These are phyloP conservation scores for Metarhizium anisopliae DNA, from an alignment of 2,329 filamentous ascomycete genomes.

Conservation along the genomic window DNA sequence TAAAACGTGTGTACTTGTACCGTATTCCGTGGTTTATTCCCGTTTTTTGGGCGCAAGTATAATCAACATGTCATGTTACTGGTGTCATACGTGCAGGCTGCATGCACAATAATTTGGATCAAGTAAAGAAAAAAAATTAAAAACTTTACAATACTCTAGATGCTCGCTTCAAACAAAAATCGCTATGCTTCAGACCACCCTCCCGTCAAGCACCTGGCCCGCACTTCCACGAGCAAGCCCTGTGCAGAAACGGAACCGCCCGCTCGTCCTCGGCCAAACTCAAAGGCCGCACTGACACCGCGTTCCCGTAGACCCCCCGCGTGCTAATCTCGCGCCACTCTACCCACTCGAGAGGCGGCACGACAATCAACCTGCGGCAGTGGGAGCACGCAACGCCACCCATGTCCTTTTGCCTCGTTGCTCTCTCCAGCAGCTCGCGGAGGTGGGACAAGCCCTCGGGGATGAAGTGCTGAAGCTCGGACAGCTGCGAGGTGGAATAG, in stretches of 20 bases:
- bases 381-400: constrained; percentile 44
- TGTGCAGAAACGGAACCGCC: constrained; percentile 36
- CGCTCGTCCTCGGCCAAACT: constrained; percentile 24
- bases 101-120: no score
- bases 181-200: neutral
- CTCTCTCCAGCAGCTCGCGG: constrained; percentile 28
- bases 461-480: constrained; percentile 33
- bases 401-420: constrained; percentile 31
- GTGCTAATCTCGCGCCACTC: constrained; percentile 46
- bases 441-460: constrained; percentile 33
- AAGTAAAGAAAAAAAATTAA: no score
- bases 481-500: constrained; percentile 31
- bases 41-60: no score
- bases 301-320: constrained; percentile 4
- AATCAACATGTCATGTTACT: no score
- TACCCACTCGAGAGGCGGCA: constrained; percentile 49
- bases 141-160: neutral
- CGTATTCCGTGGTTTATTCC: no score
- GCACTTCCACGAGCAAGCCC: constrained; percentile 43
- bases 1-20: no score
- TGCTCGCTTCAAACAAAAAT: neutral
- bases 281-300: constrained; percentile 13
- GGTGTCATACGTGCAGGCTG: no score
- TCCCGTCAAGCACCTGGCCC: constrained; percentile 25
- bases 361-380: constrained; percentile 38